phyloP scores from a whole-genome alignment of 1,139 yeast genomes.

The Diutina siamensis region DNA sequence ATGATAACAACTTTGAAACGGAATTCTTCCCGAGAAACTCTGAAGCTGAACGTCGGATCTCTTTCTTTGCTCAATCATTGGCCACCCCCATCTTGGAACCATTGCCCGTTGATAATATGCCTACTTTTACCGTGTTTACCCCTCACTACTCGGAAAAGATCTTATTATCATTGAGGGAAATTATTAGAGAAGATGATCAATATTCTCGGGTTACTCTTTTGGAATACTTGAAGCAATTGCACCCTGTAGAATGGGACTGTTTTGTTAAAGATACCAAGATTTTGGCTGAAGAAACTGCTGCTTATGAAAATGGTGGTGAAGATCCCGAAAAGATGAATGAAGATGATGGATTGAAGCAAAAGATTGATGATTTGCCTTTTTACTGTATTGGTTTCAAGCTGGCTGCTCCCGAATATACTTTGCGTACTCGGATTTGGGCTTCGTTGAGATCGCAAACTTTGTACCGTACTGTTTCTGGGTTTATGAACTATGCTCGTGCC shows the following conservation, averaged over 20 bases:
- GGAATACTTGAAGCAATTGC: constrained; percentile 94
- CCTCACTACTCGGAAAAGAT: constrained; percentile 98
- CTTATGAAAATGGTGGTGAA: constrained; percentile 55
- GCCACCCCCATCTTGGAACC: constrained; percentile 99
- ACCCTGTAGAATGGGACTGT: constrained; percentile 99
- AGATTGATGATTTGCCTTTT: constrained; percentile 95
- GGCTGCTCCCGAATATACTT: constrained; percentile 97
- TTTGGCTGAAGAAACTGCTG: constrained; percentile 94
- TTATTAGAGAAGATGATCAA: constrained; percentile 97
- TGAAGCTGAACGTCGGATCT: constrained; percentile 98
- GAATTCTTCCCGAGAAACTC: constrained; percentile 95
- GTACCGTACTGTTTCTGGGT: constrained; percentile 97
- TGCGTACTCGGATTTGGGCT: constrained; percentile 99
- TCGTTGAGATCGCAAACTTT: constrained; percentile 95
- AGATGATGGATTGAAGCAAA: constrained; percentile 61
- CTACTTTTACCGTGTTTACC: constrained; percentile 93
- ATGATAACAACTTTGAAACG: constrained; percentile 87
- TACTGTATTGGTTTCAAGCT: constrained; percentile 99
- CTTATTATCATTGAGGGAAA: constrained; percentile 85
- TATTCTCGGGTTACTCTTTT: constrained; percentile 92
- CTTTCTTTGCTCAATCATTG: constrained; percentile 96
- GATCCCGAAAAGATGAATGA: constrained; percentile 55
- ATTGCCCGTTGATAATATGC: constrained; percentile 98
- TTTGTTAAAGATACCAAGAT: constrained; percentile 97
- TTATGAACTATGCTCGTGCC: constrained; percentile 98